Conservation (phyloP, 305 asterid species). For the Coffea humblotiana region DNA sequence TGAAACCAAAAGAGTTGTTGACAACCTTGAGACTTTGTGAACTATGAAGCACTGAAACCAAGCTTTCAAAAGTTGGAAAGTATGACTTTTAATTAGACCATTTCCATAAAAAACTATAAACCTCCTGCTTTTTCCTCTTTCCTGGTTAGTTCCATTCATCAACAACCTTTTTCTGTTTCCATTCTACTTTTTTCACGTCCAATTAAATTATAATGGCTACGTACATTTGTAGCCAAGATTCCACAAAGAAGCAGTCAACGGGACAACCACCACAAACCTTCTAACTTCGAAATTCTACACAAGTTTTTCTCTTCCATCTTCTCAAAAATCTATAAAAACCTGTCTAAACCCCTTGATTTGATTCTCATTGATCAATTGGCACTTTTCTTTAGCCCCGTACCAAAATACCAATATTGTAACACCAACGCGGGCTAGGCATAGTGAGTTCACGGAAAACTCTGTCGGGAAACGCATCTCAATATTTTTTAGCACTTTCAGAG, state of each 20-base stretch:
- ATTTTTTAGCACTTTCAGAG: too few species aligned
- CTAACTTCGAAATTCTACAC: neutral
- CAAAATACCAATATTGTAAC: too few species aligned
- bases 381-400: neutral
- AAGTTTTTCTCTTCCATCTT: neutral
- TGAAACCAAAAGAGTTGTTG: neutral
- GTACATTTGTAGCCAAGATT: neutral
- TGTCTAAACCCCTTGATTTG: neutral
- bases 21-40: neutral
- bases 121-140: neutral
- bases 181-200: neutral
- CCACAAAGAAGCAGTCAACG: neutral
- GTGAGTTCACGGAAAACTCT: too few species aligned
- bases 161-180: neutral
- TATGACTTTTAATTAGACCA: neutral
- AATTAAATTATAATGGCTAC: neutral
- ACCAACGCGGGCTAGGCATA: neutral
- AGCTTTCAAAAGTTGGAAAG: neutral
- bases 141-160: neutral
- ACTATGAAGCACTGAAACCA: neutral
- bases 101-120: neutral
- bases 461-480: too few species aligned
- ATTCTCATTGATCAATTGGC: neutral
- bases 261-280: neutral
- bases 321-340: neutral